These are phyloP conservation scores for Crithidia sp. DNA, from an alignment of 208 protist genomes.

Conservation along the genomic window DNA sequence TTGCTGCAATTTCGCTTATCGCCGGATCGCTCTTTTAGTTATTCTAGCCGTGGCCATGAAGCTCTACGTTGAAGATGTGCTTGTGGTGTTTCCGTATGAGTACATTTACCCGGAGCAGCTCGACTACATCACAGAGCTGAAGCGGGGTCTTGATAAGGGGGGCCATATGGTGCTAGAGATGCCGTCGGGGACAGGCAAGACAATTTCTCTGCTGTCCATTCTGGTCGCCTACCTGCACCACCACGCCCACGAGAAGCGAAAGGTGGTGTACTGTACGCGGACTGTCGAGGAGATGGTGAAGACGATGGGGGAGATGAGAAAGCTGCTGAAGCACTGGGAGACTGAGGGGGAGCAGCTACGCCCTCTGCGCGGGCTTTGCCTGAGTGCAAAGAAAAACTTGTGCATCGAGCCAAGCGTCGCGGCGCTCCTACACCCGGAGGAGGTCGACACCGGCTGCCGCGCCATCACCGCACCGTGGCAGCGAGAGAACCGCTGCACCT, in stretches of 20 bases:
- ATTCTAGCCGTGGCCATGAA: slow-evolving; percentile 70
- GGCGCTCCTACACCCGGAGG: slow-evolving; percentile 60
- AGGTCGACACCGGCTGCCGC: slow-evolving; percentile 96
- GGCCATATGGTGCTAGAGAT: slow-evolving; percentile 99
- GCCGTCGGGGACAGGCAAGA: slow-evolving; percentile 99
- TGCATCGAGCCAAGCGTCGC: slow-evolving; percentile 95
- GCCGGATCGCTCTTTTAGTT: slow-evolving; percentile 2
- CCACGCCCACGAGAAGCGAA: slow-evolving; percentile 92
- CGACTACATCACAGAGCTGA: slow-evolving; percentile 98
- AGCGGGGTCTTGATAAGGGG: slow-evolving; percentile 92
- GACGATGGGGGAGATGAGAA: slow-evolving; percentile 94
- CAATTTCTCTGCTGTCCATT: slow-evolving; percentile 98
- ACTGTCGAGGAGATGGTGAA: slow-evolving; percentile 99
- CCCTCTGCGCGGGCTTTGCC: slow-evolving; percentile 79
- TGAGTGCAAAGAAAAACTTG: slow-evolving; percentile 95
- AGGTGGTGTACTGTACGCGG: slow-evolving; percentile 99
- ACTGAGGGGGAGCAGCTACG: slow-evolving; percentile 51
- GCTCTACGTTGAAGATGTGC: slow-evolving; percentile 96
- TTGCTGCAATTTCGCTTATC: background rate
- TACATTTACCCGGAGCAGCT: slow-evolving; percentile 99
- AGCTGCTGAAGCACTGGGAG: slow-evolving; percentile 83
- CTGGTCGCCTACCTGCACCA: slow-evolving; percentile 94
- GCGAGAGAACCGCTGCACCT: slow-evolving; percentile 62
- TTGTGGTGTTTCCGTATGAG: slow-evolving; percentile 98
- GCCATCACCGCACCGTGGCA: slow-evolving; percentile 95